Base-by-base conservation (phyloP, 345 rosid genomes). In the Ceriops decandra region DNA sequence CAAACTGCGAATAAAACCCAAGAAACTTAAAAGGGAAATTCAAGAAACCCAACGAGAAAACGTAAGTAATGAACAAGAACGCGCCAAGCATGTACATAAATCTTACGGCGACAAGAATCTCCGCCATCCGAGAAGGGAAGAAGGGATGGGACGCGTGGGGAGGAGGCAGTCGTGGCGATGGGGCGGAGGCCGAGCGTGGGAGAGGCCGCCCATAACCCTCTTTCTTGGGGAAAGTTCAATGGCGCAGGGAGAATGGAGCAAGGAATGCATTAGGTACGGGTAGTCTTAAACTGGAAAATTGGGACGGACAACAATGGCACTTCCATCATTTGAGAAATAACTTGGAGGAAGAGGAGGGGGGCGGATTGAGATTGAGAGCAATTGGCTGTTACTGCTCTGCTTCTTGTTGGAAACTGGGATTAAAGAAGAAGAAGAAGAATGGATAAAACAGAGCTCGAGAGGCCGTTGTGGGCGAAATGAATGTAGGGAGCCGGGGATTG, bases 31-130 rank as follows among this genome's bases (percentile, higher is more conserved):
- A 72, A 72, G 52, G 49, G 31, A 28, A 6, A 6, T 60, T 38
- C 27, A 38, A 64, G 7, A 35, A 7, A 5, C 17, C 26, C 51
- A 69, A 46, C 26, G n/a, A 11, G 66, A 75, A 42, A 13, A 11
- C 5, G 17, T 0, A 3, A 15, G 49, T 0, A 2, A 13, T 3
- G 46, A 21, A 67, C 33, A 49, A 60, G 65, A 31, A 60, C 51
- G 6, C 38, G 49, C 2, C 30, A 56, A 56, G 28, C 59, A 62
- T 26, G 8, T 21, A 22, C 0, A 28, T 0, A 61, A 42, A 60
- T 80, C 91, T 75, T 77, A 88, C 95, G 86, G 84, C 24, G 86
- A 77, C 5, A 82, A 74, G 62, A 84, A 79, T 64, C 77, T 68
- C 52, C 71, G 77, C 30, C 81, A 70, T 70, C 76, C 67, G 54